Percentiles rank a stretch among this genome's conserved stretches.
Evolutionary conservation across 352 stramenopile genomes (phyloP).

Genomic region (Pythium folliculosum): DNA sequence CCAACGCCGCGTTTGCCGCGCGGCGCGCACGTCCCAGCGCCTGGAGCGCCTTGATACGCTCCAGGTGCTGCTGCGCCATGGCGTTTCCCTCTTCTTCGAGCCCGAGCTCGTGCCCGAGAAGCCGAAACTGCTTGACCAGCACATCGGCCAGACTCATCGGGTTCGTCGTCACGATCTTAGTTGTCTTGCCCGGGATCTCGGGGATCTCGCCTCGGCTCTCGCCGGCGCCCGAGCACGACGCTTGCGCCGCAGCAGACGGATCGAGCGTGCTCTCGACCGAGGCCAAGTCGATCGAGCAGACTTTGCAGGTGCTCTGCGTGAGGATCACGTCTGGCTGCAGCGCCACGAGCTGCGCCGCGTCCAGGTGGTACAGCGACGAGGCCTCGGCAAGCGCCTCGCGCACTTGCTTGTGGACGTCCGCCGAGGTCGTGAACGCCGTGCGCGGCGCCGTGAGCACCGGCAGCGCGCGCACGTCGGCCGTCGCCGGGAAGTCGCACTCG

Average conservation of each 20-base stretch:
- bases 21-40: constrained; percentile 20
- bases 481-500: constrained; percentile 65
- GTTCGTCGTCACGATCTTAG: constrained; percentile 51
- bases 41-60: constrained; percentile 33
- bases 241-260: background rate
- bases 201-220: constrained; percentile 18
- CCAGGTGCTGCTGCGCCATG: constrained; percentile 38
- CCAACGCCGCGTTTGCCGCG: constrained; percentile 8
- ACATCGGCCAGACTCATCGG: constrained; percentile 46
- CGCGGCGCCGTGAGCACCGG: constrained; percentile 58
- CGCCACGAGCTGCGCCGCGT: constrained; percentile 38
- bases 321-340: constrained; percentile 68
- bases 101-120: constrained; percentile 48
- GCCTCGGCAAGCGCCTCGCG: constrained; percentile 46
- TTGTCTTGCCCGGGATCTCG: constrained; percentile 27
- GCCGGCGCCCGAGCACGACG: background rate
- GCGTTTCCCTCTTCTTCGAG: constrained; percentile 40
- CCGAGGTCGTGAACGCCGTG: constrained; percentile 65
- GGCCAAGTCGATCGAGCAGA: constrained; percentile 73
- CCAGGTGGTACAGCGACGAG: constrained; percentile 65
- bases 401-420: constrained; percentile 69
- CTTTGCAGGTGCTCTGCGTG: constrained; percentile 69
- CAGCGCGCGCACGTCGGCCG: constrained; percentile 35
- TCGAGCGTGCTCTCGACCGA: constrained; percentile 42
- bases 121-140: constrained; percentile 50